Evolutionary conservation across 2,329 filamentous ascomycete species (phyloP).

Genomic region (Periconia sp.): DNA sequence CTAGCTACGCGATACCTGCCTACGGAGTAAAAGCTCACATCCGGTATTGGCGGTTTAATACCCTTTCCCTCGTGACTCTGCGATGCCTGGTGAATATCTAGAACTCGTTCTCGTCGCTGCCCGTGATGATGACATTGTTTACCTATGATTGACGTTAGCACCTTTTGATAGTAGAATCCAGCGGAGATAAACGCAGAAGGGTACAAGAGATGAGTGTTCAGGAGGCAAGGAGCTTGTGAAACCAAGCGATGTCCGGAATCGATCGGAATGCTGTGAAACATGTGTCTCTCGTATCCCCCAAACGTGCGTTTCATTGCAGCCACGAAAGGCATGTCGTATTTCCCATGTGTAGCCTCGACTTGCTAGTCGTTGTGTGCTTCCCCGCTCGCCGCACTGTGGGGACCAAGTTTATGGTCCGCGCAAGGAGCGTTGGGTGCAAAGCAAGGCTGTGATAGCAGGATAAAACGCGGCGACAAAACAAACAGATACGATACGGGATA

Average conservation of each 20-base stretch:
- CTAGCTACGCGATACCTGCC: background rate
- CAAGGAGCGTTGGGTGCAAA: constrained; percentile 11
- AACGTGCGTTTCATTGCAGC: constrained; percentile 10
- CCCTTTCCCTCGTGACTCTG: background rate
- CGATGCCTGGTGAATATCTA: too few relatives aligned
- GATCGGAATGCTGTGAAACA: constrained; percentile 6
- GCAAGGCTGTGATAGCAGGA: constrained; percentile 9
- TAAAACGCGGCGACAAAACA: constrained; percentile 14
- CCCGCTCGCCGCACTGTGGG: constrained; percentile 8
- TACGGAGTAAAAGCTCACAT: background rate
- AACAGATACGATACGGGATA: constrained; percentile 18
- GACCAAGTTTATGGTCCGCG: constrained; percentile 3
- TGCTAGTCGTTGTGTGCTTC: constrained; percentile 11
- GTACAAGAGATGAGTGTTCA: background rate
- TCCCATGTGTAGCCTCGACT: constrained; percentile 11
- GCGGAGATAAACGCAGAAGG: constrained; percentile 5
- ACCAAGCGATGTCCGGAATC: constrained; percentile 2
- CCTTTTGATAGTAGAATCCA: too few relatives aligned
- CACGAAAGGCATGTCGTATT: constrained; percentile 12
- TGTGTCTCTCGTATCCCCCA: background rate
- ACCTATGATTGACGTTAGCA: constrained; percentile 47
- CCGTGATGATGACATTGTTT: constrained; percentile 92
- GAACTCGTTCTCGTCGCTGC: constrained; percentile 84
- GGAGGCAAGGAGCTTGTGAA: constrained; percentile 1
- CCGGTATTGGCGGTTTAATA: too few relatives aligned